phyloP scores from a whole-genome alignment of 1,284 basidiomycete species.

The Porogramme epimiltina region DNA sequence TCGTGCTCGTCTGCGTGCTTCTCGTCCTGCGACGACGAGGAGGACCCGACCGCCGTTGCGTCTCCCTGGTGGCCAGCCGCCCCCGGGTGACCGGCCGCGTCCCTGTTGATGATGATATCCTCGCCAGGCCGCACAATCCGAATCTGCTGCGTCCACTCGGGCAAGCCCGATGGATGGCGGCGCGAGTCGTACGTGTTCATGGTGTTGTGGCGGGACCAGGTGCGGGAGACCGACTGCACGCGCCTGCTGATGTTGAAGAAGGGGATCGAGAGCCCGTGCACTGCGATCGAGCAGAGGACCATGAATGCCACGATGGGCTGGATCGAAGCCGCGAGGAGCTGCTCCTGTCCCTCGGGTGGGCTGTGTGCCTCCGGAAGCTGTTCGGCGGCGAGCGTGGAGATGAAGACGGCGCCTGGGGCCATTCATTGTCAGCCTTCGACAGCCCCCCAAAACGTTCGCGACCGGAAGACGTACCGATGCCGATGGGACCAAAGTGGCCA shows the following conservation, averaged over 20 bases:
- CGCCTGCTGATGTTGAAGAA: slow-evolving; percentile 85
- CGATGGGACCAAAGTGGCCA: slow-evolving; percentile 95
- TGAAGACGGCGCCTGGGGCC: slow-evolving; percentile 37
- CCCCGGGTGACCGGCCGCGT: slow-evolving; percentile 38
- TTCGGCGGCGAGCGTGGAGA: slow-evolving; percentile 37
- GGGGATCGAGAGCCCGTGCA: slow-evolving; percentile 89
- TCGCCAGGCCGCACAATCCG: slow-evolving; percentile 65
- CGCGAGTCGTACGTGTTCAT: slow-evolving; percentile 38
- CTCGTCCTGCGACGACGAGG: slow-evolving; percentile 30
- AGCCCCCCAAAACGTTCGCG: background rate
- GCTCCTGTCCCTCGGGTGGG: slow-evolving; percentile 28
- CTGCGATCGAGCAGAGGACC: background rate
- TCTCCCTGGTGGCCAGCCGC: slow-evolving; percentile 17
- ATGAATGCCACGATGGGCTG: slow-evolving; percentile 1
- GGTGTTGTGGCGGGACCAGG: slow-evolving; percentile 62
- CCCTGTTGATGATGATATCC: slow-evolving; percentile 84
- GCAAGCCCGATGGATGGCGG: slow-evolving; percentile 20
- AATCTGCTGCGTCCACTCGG: slow-evolving; percentile 76
- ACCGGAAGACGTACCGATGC: slow-evolving; percentile 61
- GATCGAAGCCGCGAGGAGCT: background rate
- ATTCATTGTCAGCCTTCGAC: background rate
- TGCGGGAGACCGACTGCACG: slow-evolving; percentile 14
- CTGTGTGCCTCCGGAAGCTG: slow-evolving; percentile 34
- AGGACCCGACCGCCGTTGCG: slow-evolving; percentile 21
- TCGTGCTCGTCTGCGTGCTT: slow-evolving; percentile 24